phyloP scores from a whole-genome alignment of 306 rosid genomes.

The Rosa multiflora region DNA sequence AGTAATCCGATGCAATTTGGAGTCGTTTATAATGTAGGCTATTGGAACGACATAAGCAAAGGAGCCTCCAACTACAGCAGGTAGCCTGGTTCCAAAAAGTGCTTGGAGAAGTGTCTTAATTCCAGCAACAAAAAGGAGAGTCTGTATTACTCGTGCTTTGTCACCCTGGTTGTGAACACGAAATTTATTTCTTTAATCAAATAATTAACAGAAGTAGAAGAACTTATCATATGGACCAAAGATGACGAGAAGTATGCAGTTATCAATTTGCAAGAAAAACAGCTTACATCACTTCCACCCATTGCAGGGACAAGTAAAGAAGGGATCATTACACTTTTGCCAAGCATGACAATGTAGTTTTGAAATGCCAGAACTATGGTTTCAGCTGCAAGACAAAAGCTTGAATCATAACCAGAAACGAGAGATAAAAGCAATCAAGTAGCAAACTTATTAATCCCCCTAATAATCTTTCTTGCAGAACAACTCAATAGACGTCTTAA shows the following conservation, averaged over 20 bases:
- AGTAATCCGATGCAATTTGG: conserved; percentile 57
- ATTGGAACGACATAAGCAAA: conserved; percentile 82
- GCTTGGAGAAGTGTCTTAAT: conserved; percentile 96
- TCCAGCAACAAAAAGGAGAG: conserved; percentile 92
- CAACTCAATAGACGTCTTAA: background rate
- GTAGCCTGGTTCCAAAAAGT: conserved; percentile 93
- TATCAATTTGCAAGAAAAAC: conserved; percentile 7
- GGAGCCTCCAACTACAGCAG: conserved; percentile 95
- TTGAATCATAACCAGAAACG: background rate
- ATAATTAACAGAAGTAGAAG: background rate
- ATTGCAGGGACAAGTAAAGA: conserved; percentile 74
- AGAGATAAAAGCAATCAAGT: background rate
- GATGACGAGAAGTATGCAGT: background rate
- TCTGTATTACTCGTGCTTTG: conserved; percentile 87
- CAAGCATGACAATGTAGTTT: conserved; percentile 92
- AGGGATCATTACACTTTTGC: conserved; percentile 95
- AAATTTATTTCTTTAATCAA: conserved; percentile 14
- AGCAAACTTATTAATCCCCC: background rate
- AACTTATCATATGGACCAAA: background rate
- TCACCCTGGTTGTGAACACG: conserved; percentile 64
- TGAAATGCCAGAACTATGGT: conserved; percentile 87
- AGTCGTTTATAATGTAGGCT: conserved; percentile 75
- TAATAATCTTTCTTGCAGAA: background rate
- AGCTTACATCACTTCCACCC: conserved; percentile 91
- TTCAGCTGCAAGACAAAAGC: conserved; percentile 66